A percentile compares a stretch with the other conserved stretches of the same genome.
These are phyloP conservation scores for Dalbergia cultrata DNA, from an alignment of 306 rosid species.

Conservation along the genomic window DNA sequence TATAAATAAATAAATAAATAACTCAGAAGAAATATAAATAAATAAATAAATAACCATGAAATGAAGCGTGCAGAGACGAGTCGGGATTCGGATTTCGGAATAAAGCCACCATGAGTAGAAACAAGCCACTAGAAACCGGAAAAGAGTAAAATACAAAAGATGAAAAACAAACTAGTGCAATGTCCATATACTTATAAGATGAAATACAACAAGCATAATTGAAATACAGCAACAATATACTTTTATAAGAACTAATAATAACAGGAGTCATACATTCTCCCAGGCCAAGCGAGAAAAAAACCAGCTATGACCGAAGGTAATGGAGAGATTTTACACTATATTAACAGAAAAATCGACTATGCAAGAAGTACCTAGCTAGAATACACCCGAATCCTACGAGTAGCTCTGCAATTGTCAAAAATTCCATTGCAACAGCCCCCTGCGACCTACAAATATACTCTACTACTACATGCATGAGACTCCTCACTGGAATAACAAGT, in stretches of 20 bases:
- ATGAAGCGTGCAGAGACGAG: no score
- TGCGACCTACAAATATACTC: slow-evolving; percentile 36
- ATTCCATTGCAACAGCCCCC: slow-evolving; percentile 72
- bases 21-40: no score
- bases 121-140: not conserved
- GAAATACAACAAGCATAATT: slow-evolving; percentile 11
- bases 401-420: slow-evolving; percentile 80
- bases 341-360: slow-evolving; percentile 41
- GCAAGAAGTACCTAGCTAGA: not conserved
- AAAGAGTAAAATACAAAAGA: not conserved
- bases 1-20: no score
- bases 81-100: no score
- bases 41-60: no score
- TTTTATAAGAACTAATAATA: slow-evolving; percentile 40
- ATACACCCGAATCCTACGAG: slow-evolving; percentile 4
- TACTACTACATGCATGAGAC: not conserved
- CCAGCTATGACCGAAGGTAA: slow-evolving; percentile 61
- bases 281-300: slow-evolving; percentile 67
- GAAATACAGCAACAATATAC: slow-evolving; percentile 32
- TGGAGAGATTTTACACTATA: slow-evolving; percentile 55
- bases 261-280: slow-evolving; percentile 32
- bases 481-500: not conserved
- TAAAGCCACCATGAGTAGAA: no score
- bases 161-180: not conserved
- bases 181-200: not conserved